Conservation (phyloP, 2,329 filamentous ascomycete species). For the Phoma sp. region DNA sequence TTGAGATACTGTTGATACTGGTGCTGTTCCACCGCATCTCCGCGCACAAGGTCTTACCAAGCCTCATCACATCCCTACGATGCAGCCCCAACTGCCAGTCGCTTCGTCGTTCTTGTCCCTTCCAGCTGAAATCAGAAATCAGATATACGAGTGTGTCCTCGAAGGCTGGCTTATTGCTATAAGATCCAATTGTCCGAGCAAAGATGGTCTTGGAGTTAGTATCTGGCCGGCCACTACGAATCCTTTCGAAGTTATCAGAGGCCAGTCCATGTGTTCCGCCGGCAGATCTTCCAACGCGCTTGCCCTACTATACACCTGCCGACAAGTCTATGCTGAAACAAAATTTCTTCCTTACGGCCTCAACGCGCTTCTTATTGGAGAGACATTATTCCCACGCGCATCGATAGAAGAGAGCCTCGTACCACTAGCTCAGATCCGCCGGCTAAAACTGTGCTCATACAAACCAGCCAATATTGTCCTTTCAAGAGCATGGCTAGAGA, state of each 20-base stretch:
- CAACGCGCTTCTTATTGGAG: not conserved
- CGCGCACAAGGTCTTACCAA: not conserved
- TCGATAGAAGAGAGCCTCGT: not conserved
- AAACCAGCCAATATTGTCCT: constrained; percentile 2
- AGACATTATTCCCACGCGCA: not conserved
- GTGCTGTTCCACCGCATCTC: not conserved
- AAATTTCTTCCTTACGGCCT: not conserved
- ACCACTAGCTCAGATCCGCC: not conserved
- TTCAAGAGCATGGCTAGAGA: constrained; percentile 4
- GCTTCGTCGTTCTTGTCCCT: not conserved
- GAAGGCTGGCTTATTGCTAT: constrained; percentile 3
- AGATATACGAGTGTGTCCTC: constrained; percentile 2
- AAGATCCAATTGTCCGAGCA: not conserved
- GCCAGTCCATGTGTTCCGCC: not conserved
- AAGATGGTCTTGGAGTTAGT: not conserved
- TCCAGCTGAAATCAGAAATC: constrained; percentile 6
- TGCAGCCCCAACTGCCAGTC: not conserved
- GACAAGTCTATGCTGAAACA: constrained; percentile 5
- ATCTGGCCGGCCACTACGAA: not conserved
- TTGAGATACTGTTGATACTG: not conserved
- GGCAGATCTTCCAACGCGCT: not conserved
- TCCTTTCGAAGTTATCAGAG: not conserved
- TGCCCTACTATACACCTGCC: constrained; percentile 5
- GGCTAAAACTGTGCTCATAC: constrained; percentile 1
- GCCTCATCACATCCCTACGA: too few relatives aligned